phyloP scores from a whole-genome alignment of 2,329 filamentous ascomycete species.

The Hypoxylon sp. region DNA sequence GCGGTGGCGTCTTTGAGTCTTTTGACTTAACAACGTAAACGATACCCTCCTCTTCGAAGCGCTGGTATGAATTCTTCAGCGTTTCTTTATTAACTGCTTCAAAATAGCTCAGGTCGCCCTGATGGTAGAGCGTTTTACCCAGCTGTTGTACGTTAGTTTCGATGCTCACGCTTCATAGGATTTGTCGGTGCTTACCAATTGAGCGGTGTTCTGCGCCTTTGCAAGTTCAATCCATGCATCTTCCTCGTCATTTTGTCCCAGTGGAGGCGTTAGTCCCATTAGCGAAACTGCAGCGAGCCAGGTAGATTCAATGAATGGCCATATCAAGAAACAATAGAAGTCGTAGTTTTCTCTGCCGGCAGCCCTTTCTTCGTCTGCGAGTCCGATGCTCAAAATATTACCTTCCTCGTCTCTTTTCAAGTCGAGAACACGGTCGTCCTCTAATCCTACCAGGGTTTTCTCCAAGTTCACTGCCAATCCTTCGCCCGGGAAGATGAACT shows the following conservation, averaged over 20 bases:
- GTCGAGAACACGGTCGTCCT: conserved; percentile 79
- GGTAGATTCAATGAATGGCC: conserved; percentile 95
- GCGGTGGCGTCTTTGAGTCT: conserved; percentile 67
- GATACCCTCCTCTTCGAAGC: conserved; percentile 92
- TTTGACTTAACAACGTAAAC: conserved; percentile 76
- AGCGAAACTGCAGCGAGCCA: conserved; percentile 92
- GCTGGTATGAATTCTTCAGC: conserved; percentile 88
- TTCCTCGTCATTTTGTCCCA: conserved; percentile 65
- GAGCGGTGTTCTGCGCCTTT: conserved; percentile 81
- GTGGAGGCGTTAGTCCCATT: conserved; percentile 83
- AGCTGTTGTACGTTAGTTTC: conserved; percentile 60
- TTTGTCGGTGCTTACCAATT: conserved; percentile 65
- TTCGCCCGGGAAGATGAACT: conserved; percentile 95
- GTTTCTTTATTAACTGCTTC: conserved; percentile 99
- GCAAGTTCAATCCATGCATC: conserved; percentile 77
- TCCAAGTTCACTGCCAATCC: conserved; percentile 83
- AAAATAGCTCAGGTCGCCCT: conserved; percentile 96
- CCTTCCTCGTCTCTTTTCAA: conserved; percentile 66
- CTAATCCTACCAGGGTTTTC: conserved; percentile 78
- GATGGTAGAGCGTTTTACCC: conserved; percentile 96
- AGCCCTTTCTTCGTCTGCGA: conserved; percentile 78
- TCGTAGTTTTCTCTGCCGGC: conserved; percentile 93
- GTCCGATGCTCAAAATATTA: conserved; percentile 72
- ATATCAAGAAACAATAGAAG: conserved; percentile 98
- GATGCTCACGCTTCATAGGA: background rate